Evolutionary conservation across 2,329 filamentous ascomycete genomes (phyloP).

Genomic region (Aureobasidium sp.): DNA sequence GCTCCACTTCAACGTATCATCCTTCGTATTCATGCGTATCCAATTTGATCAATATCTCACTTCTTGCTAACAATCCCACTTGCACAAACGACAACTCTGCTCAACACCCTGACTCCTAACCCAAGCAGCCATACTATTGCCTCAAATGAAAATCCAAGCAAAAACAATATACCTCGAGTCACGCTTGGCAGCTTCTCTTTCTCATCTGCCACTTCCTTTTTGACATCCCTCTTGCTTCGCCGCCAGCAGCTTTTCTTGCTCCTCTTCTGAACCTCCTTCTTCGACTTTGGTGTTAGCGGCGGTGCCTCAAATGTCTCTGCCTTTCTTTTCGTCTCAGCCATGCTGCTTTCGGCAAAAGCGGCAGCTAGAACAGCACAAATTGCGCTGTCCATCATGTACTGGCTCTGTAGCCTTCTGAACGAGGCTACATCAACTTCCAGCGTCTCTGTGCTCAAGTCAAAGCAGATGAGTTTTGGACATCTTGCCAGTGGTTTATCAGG

Average conservation of each 20-base stretch:
- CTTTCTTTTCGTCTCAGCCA: constrained; percentile 13
- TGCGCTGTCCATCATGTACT: constrained; percentile 38
- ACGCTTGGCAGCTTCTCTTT: constrained; percentile 28
- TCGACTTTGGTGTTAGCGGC: neutral
- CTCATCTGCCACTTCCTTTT: constrained; percentile 14
- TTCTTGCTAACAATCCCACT: constrained; percentile 27
- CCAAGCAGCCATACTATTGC: constrained; percentile 33
- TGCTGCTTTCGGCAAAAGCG: constrained; percentile 35
- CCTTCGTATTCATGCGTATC: neutral
- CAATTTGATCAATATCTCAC: neutral
- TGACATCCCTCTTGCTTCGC: constrained; percentile 7
- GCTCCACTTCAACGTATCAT: constrained; percentile 7
- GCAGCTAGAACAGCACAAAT: constrained; percentile 35
- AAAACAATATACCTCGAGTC: constrained; percentile 29
- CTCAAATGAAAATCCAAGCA: constrained; percentile 35
- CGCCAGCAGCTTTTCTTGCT: neutral
- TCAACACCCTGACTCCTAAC: constrained; percentile 33
- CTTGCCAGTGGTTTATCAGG: constrained; percentile 31
- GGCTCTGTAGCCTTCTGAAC: constrained; percentile 34
- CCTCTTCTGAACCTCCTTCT: constrained; percentile 6
- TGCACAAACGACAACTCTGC: constrained; percentile 30
- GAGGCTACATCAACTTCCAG: constrained; percentile 37
- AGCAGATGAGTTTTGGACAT: constrained; percentile 32
- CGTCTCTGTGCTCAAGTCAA: constrained; percentile 35
- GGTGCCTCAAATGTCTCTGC: constrained; percentile 11